Base-by-base conservation (phyloP, 2,329 filamentous ascomycete genomes). In the Dothistroma septosporum region DNA sequence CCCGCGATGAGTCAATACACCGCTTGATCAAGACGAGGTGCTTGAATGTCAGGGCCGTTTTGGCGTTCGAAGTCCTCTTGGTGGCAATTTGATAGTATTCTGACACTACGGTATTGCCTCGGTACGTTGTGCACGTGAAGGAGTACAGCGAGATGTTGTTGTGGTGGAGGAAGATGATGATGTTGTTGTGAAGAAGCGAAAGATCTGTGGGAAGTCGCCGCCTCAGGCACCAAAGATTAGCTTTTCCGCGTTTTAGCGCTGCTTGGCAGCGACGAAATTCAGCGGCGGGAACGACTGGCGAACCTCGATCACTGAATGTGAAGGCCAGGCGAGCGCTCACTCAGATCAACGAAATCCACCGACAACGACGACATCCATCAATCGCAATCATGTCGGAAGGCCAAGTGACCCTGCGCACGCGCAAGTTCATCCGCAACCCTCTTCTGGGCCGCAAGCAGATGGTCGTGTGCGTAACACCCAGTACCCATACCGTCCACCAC, bases 351-450 rank as follows among this genome's bases (percentile, higher is more conserved):
- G 14, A 44, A 31, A 21, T 35, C 61, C 53, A n/a, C 44, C 57
- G 61, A 57, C 59, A 59, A 49, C 53, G 41, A 52, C 60, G 41
- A 59, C 48, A 54, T 58, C 24, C 49, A 53, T 54, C 61, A 44
- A 32, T 35, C 50, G 62, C 58, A 84, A 95, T 82, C 81, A 96
- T 97, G 93, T 90, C 92, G 83, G 90, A 92, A 83, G 77, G 77
- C 69, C 79, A 81, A 75, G 79, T 82, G 69, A 82, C 80, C 69
- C 73, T 82, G 77, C 79, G 94, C 85, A 99, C 94, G 83, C 93
- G 94, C 90, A 97, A 97, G 87, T 99, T 99, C 90, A 95, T 97
- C 84, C 91, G 92, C 85, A 99, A 99, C 88, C 91, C 94, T 81
- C 91, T 99, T 78, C 89, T 99, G 79, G 91, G 89, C 80, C 90